Evolutionary conservation across 2,329 filamentous ascomycete genomes (phyloP), one percentile per base, ranked within the genome.

Genomic region (Aureobasidium pullulans): DNA sequence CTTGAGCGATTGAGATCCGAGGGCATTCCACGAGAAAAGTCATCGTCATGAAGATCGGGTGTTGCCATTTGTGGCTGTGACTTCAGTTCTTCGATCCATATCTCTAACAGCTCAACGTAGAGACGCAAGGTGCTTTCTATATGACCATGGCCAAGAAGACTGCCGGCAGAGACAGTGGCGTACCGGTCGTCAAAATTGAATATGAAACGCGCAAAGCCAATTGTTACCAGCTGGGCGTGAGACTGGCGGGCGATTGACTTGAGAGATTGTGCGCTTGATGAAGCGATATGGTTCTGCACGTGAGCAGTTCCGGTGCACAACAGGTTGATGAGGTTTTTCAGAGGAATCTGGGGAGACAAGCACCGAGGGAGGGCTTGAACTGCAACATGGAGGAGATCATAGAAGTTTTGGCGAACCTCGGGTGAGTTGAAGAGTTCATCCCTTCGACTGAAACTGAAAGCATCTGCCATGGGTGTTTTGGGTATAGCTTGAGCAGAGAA

Each of bases 101-200:
- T 96, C 63, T 92, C 86, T 11, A 99, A 79, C 5, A 99, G 77
- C 72, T 99, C 92, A 31, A 97, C 90, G 68, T 99, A 99, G 10
- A 99, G 80, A 63, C 88, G 87, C 19, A 99, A 74, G 0, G 94
- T 99, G 65, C 87, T 96, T 71, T 99, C 94, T 60, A 99, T 96
- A 68, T 99, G 94, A 4, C 87, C 89, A 36, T 90, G 86, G 0
- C 93, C 94, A 28, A 99, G 84, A 86, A 99, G 94, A 2, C 94
- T 94, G 34, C 95, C 94, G 68, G 99, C 94, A 9, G 92, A 96
- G 86, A 97, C 96, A 34, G 94, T 97, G 1, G 93, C 90, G 72
- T 99, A 99, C 28, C 92, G 86, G 65, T 96, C 92, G 71, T 99
- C 95, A 71, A 97, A 99, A 66, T 94, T 96, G 77, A 99, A 99